Percentiles rank a stretch among this genome's conserved stretches.
Evolutionary conservation across 108 stramenopile species (phyloP).

Genomic region (Schizochytrium sp.): DNA sequence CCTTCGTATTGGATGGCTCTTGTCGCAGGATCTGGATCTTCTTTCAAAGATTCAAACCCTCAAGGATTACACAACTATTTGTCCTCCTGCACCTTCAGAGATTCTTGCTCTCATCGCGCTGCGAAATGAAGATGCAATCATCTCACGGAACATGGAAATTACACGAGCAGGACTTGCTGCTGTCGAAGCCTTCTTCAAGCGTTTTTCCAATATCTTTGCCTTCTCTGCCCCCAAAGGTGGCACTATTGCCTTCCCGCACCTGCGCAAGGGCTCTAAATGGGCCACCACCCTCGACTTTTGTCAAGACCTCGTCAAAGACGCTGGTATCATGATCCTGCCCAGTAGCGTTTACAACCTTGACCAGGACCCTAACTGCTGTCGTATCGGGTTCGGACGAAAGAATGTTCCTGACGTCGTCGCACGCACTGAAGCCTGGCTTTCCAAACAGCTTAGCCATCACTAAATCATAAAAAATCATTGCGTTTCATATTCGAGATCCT

Average conservation of each 20-base stretch:
- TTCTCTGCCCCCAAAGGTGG: background rate
- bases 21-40: conserved; percentile 34
- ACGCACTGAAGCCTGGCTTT: background rate
- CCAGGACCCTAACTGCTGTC: background rate
- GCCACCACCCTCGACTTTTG: background rate
- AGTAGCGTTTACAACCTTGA: conserved; percentile 16
- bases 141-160: conserved; percentile 3
- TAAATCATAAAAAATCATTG: background rate
- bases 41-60: conserved; percentile 23
- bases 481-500: too few relatives aligned
- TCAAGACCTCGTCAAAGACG: conserved; percentile 18
- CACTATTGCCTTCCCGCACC: background rate
- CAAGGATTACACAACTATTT: conserved; percentile 68
- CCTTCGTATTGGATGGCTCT: conserved; percentile 67
- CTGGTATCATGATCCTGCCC: conserved; percentile 8
- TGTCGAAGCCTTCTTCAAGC: background rate
- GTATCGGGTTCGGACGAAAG: background rate
- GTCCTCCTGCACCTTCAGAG: conserved; percentile 60
- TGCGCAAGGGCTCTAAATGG: background rate
- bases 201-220: background rate
- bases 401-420: conserved; percentile 1
- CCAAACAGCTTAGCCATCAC: background rate
- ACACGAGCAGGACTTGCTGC: background rate
- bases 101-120: conserved; percentile 62
- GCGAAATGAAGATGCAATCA: background rate